Evolutionary conservation across 2,329 filamentous ascomycete genomes (phyloP), one percentile per base, ranked within the genome.

Genomic region (Rhinocladiella similis): DNA sequence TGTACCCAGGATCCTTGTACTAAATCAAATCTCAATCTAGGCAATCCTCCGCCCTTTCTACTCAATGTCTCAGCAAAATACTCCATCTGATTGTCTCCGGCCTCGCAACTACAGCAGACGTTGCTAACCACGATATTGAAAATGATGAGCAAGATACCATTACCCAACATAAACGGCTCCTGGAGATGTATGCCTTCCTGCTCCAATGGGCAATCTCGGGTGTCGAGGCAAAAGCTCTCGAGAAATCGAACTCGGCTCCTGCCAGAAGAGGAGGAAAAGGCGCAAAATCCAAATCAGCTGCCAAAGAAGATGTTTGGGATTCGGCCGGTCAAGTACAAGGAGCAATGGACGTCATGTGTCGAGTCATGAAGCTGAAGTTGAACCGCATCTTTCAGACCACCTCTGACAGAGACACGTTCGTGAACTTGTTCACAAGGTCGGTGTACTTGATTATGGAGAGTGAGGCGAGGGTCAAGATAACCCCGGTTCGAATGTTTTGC

Each of bases 391-490:
- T 99, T 69, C 75, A 97, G 60, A 99, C 94, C 0, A 99, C 94
- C 0, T 96, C 93, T 47, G 94, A 99, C 74, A 84, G 93, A 60
- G 94, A 99, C 69, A 97, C 91, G 0, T 97, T 99, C 67, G 88
- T 99, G 59, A 86, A 89, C 52, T 80, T 99, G 0, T 88, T 99
- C 65, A 97, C 94, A 0, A 83, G 94, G 38, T 92, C 94, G 1
- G 89, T 96, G 10, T 99, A 97, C 73, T 84, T 97, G 73, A 83
- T 99, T 20, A 80, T 99, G 41, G 94, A 99, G 75, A 97, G 89
- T 72, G 94, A 99, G 73, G 87, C 92, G 69, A 84, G 94, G 59
- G 88, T 92, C 63, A 99, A 97, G 78, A 89, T 83, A 67, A 94
- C 87, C 22, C 80, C 88, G 3, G 93, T 97, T 60, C 86, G 92